Conservation (phyloP, 352 stramenopile species). For the Pseudoperonospora humuli region DNA sequence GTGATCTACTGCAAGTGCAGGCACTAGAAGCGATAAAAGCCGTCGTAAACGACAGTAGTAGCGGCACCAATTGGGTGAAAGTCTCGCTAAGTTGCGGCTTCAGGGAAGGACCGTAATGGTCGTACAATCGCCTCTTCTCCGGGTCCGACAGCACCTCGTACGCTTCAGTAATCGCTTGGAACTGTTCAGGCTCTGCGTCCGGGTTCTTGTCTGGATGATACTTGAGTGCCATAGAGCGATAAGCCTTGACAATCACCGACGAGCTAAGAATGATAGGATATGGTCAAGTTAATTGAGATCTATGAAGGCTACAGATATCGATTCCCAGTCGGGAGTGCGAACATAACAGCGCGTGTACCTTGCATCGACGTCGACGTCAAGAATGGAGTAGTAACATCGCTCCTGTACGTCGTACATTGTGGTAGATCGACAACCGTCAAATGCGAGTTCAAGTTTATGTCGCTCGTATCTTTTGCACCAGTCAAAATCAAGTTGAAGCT, state of each 20-base stretch:
- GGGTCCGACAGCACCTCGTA: constrained; percentile 72
- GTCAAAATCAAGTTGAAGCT: too few species aligned
- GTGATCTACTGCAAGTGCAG: constrained; percentile 26
- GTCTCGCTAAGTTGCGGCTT: constrained; percentile 56
- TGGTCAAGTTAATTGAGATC: not conserved
- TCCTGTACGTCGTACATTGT: constrained; percentile 43
- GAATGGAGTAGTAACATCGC: constrained; percentile 59
- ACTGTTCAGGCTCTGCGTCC: constrained; percentile 80
- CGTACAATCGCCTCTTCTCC: constrained; percentile 67
- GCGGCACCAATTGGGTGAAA: constrained; percentile 49
- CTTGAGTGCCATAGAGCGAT: constrained; percentile 89
- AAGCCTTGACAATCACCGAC: constrained; percentile 92
- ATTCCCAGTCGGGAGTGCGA: not conserved
- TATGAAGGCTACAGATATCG: not conserved
- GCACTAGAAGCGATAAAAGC: constrained; percentile 43
- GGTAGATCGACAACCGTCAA: constrained; percentile 1
- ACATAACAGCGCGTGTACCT: constrained; percentile 26
- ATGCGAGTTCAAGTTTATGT: too few species aligned
- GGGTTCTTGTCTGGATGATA: constrained; percentile 97
- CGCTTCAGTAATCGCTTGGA: constrained; percentile 73
- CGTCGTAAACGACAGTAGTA: constrained; percentile 52
- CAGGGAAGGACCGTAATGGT: constrained; percentile 58
- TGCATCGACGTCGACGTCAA: constrained; percentile 49
- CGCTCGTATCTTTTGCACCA: too few species aligned
- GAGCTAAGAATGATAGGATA: constrained; percentile 33